These are phyloP conservation scores for Talaromyces sp. DNA, from an alignment of 2,329 filamentous ascomycete species.

Conservation along the genomic window DNA sequence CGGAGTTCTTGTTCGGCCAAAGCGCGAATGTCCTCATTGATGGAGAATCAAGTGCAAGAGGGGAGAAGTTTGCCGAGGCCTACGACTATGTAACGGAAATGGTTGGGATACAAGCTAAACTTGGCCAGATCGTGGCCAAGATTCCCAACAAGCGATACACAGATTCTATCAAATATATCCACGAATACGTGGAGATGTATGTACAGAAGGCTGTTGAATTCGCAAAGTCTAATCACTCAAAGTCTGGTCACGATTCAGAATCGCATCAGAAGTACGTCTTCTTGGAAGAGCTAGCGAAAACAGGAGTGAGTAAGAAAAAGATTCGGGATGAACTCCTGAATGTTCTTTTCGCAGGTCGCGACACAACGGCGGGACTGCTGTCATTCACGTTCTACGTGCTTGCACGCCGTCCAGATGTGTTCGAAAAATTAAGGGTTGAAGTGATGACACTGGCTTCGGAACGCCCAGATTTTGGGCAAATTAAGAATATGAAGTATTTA, in stretches of 20 bases:
- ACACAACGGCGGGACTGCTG: slow-evolving; percentile 33
- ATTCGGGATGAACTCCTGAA: slow-evolving; percentile 24
- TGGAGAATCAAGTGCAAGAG: neutral
- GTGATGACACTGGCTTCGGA: neutral
- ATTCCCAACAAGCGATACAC: neutral
- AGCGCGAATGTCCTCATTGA: neutral
- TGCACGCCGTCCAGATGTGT: slow-evolving; percentile 23
- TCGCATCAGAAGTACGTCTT: neutral
- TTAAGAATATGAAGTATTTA: neutral
- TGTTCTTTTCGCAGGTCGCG: slow-evolving; percentile 33
- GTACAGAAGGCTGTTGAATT: neutral
- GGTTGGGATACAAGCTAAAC: slow-evolving; percentile 1
- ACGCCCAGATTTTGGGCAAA: neutral
- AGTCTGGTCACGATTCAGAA: neutral
- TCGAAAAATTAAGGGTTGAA: slow-evolving; percentile 18
- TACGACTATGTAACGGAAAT: slow-evolving; percentile 3
- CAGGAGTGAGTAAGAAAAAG: neutral
- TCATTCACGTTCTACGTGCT: slow-evolving; percentile 27
- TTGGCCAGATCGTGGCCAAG: neutral
- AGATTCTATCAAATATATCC: neutral
- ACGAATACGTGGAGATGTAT: neutral
- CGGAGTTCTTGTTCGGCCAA: neutral
- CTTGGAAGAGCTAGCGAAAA: neutral
- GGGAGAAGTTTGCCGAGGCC: slow-evolving; percentile 1
- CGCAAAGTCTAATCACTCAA: neutral